A percentile compares a stretch with the other conserved stretches of the same genome.
Conservation (phyloP, 2,329 filamentous ascomycete genomes). For the Aspergillus chevalieri region DNA sequence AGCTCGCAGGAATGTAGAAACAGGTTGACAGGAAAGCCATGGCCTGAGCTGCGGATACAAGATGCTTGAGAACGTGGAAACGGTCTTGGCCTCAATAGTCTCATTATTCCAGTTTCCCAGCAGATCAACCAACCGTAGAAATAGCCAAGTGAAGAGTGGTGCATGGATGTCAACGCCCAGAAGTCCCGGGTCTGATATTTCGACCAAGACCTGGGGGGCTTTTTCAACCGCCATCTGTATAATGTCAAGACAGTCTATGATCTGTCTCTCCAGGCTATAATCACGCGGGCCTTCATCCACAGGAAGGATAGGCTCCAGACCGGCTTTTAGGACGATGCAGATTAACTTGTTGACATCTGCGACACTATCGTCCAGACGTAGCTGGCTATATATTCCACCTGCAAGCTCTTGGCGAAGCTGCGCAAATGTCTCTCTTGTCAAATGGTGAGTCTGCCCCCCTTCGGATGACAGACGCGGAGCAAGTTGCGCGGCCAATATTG, state of each 20-base stretch:
- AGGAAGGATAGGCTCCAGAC: conserved; percentile 51
- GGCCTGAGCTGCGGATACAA: conserved; percentile 25
- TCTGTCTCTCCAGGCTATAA: conserved; percentile 32
- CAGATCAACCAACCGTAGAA: conserved; percentile 48
- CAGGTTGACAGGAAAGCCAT: conserved; percentile 22
- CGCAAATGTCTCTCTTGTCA: conserved; percentile 68
- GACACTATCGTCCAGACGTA: conserved; percentile 57
- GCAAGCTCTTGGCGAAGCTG: conserved; percentile 63
- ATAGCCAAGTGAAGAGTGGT: conserved; percentile 50
- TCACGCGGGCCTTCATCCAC: conserved; percentile 59
- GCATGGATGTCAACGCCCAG: conserved; percentile 42
- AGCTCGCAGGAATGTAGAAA: conserved; percentile 27
- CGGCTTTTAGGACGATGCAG: conserved; percentile 73
- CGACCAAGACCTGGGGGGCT: conserved; percentile 61
- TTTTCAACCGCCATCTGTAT: conserved; percentile 68
- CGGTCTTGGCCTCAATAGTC: conserved; percentile 36
- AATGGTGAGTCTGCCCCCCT: conserved; percentile 54
- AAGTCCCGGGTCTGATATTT: conserved; percentile 57
- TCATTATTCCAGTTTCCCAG: conserved; percentile 38
- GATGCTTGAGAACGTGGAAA: conserved; percentile 28
- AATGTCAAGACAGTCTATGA: conserved; percentile 68
- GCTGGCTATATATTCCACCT: conserved; percentile 38
- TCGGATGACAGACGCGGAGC: conserved; percentile 71
- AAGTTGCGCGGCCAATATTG: conserved; percentile 80
- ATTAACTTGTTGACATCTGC: conserved; percentile 80